phyloP scores from a whole-genome alignment of 169 alveolate species.

The Eimeria necatrix region DNA sequence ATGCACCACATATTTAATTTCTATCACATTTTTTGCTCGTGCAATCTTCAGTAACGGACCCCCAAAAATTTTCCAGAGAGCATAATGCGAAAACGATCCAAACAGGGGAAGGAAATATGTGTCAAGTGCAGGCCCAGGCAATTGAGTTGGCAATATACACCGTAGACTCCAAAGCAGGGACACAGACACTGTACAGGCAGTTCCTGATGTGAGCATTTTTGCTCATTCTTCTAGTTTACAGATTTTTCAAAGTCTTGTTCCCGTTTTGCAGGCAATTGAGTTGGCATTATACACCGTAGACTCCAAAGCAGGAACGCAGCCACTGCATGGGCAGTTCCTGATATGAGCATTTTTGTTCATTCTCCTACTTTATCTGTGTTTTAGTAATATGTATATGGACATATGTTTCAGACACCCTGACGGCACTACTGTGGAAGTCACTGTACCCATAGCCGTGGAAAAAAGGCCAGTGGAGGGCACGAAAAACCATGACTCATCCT shows the following conservation, averaged over 20 bases:
- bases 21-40: neutral
- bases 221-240: no score
- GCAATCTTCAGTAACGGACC: constrained; percentile 40
- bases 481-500: neutral
- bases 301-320: no score
- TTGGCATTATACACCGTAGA: neutral
- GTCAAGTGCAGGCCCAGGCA: neutral
- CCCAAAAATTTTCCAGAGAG: neutral
- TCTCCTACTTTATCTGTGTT: no score
- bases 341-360: neutral
- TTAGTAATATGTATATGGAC: no score
- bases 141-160: constrained; percentile 58
- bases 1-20: neutral
- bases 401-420: constrained; percentile 36
- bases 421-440: constrained; percentile 51
- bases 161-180: constrained; percentile 45
- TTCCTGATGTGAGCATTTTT: constrained; percentile 29
- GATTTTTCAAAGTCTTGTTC: neutral
- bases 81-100: neutral
- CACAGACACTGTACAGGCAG: constrained; percentile 55
- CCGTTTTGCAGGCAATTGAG: neutral
- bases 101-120: neutral
- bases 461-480: neutral
- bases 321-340: neutral
- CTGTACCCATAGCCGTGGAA: neutral